Evolutionary conservation across 345 rosid genomes (phyloP).

Genomic region (Eucalyptus cloeziana): DNA sequence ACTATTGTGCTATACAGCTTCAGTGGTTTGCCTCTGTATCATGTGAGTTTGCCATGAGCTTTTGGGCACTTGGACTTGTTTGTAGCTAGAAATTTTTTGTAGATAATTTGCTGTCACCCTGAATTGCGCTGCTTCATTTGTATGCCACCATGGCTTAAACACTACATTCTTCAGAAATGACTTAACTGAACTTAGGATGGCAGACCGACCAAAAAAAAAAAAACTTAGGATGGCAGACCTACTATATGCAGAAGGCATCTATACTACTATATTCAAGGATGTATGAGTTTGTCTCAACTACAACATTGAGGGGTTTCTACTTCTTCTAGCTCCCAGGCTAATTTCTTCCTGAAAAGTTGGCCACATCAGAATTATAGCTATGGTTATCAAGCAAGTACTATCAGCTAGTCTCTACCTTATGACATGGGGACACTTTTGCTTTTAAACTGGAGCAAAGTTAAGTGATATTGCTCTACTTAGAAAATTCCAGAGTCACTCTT

Average conservation of each 20-base stretch:
- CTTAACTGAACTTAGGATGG: not conserved
- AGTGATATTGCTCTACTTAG: not conserved
- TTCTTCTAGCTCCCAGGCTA: not conserved
- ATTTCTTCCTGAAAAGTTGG: not conserved
- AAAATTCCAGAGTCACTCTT: not conserved
- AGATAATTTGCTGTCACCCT: not conserved
- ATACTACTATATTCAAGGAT: not conserved
- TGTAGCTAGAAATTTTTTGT: not conserved
- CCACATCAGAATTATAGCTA: not conserved
- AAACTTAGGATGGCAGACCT: not conserved
- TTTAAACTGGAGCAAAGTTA: not conserved
- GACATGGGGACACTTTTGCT: not conserved
- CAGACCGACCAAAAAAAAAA: not conserved
- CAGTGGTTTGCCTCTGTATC: constrained; percentile 60
- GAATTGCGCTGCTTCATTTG: not conserved
- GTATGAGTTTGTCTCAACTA: not conserved
- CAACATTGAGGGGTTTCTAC: not conserved
- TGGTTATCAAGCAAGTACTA: not conserved
- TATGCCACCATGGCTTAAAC: not conserved
- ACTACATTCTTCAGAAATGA: not conserved
- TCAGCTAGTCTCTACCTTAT: not conserved
- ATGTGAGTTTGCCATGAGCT: constrained; percentile 42
- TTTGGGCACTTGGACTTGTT: not conserved
- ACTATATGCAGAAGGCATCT: not conserved
- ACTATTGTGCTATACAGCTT: constrained; percentile 51